A percentile compares a stretch with the other conserved stretches of the same genome.
Conservation (phyloP, 2,329 filamentous ascomycete genomes). For the Curvularia verruculosa region DNA sequence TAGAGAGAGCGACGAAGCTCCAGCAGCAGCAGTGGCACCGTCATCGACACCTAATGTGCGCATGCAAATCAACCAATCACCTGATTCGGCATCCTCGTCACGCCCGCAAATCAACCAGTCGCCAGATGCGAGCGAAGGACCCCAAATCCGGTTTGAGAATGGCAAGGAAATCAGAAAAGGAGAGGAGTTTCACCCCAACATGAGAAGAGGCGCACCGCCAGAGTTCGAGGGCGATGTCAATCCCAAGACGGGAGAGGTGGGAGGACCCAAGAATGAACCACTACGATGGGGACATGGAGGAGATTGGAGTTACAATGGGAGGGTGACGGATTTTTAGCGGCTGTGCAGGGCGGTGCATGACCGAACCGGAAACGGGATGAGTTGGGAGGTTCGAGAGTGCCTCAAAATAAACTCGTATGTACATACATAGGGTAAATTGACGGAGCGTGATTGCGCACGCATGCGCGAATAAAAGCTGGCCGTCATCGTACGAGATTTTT, state of each 20-base stretch:
- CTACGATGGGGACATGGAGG: slow-evolving; percentile 79
- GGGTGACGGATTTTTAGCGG: slow-evolving; percentile 82
- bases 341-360: not conserved
- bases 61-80: slow-evolving; percentile 45
- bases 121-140: slow-evolving; percentile 6
- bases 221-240: slow-evolving; percentile 94
- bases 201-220: slow-evolving; percentile 77
- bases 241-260: slow-evolving; percentile 92
- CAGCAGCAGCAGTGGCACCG: slow-evolving; percentile 47
- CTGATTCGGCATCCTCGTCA: slow-evolving; percentile 17
- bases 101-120: slow-evolving; percentile 22
- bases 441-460: not conserved
- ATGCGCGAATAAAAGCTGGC: not conserved
- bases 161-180: slow-evolving; percentile 59
- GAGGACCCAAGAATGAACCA: slow-evolving; percentile 96
- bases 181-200: slow-evolving; percentile 71
- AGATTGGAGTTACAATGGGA: slow-evolving; percentile 93
- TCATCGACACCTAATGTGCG: slow-evolving; percentile 45
- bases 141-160: slow-evolving; percentile 24
- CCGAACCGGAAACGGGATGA: not conserved
- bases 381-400: not conserved
- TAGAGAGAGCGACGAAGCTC: slow-evolving; percentile 39
- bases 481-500: not conserved
- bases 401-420: not conserved
- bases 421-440: not conserved